A percentile compares a stretch with the other conserved stretches of the same genome.
These are phyloP conservation scores for Pseudogymnoascus sp. DNA, from an alignment of 2,329 filamentous ascomycete genomes.

Conservation along the genomic window DNA sequence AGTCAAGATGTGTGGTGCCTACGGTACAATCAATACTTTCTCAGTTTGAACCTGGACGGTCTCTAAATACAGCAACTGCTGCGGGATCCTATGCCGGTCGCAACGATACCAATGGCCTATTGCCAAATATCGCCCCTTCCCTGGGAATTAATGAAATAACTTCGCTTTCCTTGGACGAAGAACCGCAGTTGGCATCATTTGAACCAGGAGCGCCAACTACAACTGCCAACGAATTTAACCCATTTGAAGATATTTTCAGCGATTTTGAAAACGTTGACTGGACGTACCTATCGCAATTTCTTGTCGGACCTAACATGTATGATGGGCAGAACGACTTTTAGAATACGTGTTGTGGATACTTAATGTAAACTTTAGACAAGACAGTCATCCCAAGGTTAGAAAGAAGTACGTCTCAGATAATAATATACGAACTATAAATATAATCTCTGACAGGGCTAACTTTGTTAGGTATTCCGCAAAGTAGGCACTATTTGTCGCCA, in stretches of 20 bases:
- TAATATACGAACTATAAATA: neutral
- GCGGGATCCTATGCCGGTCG: conserved; percentile 12
- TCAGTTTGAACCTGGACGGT: neutral
- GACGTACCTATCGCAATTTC: conserved; percentile 8
- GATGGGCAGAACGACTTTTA: neutral
- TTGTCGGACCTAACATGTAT: neutral
- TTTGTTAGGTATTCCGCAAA: neutral
- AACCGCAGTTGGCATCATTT: conserved; percentile 8
- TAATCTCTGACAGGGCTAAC: neutral
- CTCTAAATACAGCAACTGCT: conserved; percentile 14
- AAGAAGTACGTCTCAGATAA: neutral
- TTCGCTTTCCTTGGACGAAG: neutral
- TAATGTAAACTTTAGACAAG: neutral
- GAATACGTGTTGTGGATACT: neutral
- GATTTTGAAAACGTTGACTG: conserved; percentile 20
- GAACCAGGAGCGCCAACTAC: conserved; percentile 7
- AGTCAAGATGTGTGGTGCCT: conserved; percentile 12
- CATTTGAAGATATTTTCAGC: conserved; percentile 18
- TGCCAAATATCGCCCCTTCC: neutral
- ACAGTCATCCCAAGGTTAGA: neutral
- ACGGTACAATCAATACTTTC: neutral
- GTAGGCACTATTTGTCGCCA: neutral
- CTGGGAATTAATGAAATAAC: neutral
- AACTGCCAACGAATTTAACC: conserved; percentile 16
- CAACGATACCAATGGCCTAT: neutral